Conservation (phyloP, 805 yeast species). For the Dipodascus albidus region DNA sequence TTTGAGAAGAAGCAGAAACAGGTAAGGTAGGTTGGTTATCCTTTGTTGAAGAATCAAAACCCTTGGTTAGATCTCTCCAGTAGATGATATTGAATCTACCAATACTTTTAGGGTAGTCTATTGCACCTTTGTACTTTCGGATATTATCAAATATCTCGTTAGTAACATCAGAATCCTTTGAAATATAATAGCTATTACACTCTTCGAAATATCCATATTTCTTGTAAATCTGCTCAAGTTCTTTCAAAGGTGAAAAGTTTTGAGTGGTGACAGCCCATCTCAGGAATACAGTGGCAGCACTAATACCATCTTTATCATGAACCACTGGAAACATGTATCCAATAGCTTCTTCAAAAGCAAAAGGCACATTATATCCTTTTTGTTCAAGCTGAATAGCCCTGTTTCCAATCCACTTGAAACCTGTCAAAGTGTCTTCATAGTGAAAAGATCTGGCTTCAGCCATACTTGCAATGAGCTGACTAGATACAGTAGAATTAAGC, state of each 20-base stretch:
- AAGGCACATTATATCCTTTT: constrained; percentile 62
- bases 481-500: constrained; percentile 85
- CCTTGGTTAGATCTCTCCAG: constrained; percentile 80
- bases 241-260: constrained; percentile 29
- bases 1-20: constrained; percentile 61
- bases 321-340: constrained; percentile 83
- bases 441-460: constrained; percentile 50
- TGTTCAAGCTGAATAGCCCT: constrained; percentile 60
- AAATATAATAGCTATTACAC: constrained; percentile 74
- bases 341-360: constrained; percentile 91
- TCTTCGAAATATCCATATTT: constrained; percentile 76
- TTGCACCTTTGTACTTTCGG: constrained; percentile 25
- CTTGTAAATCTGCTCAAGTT: constrained; percentile 45
- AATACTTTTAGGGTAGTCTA: constrained; percentile 34
- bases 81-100: constrained; percentile 46
- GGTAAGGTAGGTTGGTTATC: constrained; percentile 57
- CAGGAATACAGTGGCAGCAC: constrained; percentile 66
- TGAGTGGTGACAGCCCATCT: constrained; percentile 43
- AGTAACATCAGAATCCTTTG: constrained; percentile 43
- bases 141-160: constrained; percentile 43
- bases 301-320: constrained; percentile 88
- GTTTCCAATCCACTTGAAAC: constrained; percentile 97
- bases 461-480: constrained; percentile 64
- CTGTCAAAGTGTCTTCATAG: constrained; percentile 78
- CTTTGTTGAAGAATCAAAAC: constrained; percentile 60